Base-by-base conservation (phyloP, 257 asterid genomes). In the Salvia rosmarinus region DNA sequence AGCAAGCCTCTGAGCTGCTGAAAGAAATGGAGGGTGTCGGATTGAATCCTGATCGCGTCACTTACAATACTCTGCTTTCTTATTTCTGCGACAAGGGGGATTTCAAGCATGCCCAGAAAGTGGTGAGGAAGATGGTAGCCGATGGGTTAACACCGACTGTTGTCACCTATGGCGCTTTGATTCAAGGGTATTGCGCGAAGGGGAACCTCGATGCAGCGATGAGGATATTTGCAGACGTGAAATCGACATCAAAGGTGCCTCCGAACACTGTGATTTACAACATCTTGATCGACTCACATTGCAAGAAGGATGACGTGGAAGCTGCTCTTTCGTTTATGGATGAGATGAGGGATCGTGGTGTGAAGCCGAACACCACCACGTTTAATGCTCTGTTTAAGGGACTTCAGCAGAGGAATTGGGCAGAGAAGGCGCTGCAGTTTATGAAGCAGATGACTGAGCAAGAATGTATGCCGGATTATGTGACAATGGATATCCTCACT, bases 391-490 rank as follows among this genome's bases (percentile, higher is more conserved):
- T 94, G 79, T 81, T 91, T 39, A 89, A 81, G 76, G 99, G 95
- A 57, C 87, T 94, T 44, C 77, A 68, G 70, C 82, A 79, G 76
- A 84, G 85, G 79, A 84, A 87, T 65, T 84, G 79, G 95, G 42
- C 79, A 19, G 95, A 88, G 30, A 89, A 79, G 69, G 95, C 96
- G 1, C 71, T 86, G 51, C 74, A 80, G 39, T 79, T 81, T n/a
- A 94, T 94, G 99, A 86, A 91, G 67, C 84, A 82, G 75, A 94
- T 94, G 99, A 83, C 78, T 7, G 85, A 86, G 55, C 76, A 83
- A 23, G 84, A 82, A 4, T 91, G 96, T 67, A 71, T 77, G 79
- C 99, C 99, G 23, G 93, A 91, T 60, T 89, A 79, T 83, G 30
- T 87, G 35, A 94, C 99, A 23, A 82, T 94, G 91, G 96, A 85